Conservation (phyloP, 106 monocot species). For the Cymbidium sinense region DNA sequence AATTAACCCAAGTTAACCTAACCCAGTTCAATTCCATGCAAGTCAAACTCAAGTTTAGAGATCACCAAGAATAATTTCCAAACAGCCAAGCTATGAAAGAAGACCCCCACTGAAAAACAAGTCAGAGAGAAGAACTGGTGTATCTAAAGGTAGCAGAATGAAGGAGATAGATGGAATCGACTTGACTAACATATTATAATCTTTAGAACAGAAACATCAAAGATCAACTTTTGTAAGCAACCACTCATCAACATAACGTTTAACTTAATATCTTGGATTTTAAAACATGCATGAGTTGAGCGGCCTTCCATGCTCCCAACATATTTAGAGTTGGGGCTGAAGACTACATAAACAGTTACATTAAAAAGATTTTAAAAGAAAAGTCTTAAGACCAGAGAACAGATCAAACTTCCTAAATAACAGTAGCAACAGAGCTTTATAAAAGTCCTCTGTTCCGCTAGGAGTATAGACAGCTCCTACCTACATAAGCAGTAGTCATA, state of each 20-base stretch:
- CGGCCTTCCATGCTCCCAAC: constrained; percentile 6
- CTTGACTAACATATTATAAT: neutral
- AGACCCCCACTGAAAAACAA: no score
- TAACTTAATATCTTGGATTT: neutral
- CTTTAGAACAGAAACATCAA: neutral
- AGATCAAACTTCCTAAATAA: neutral
- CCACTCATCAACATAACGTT: neutral
- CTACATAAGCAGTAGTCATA: constrained; percentile 1
- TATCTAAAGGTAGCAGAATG: no score
- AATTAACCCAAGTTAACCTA: no score
- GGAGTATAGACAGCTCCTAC: neutral
- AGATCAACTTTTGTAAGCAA: neutral
- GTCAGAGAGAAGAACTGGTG: no score
- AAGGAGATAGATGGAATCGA: no score
- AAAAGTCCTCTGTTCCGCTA: neutral
- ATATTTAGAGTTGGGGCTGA: neutral
- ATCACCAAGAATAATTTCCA: no score
- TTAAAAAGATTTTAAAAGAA: neutral
- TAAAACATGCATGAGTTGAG: neutral
- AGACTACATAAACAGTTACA: neutral
- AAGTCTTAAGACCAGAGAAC: neutral
- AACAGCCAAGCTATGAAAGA: no score
- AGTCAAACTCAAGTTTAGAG: no score
- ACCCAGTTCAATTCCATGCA: no score
- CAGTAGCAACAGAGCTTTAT: neutral